Evolutionary conservation across 2,329 filamentous ascomycete species (phyloP), one percentile per base, ranked within the genome.

Genomic region (Alternaria longipes): DNA sequence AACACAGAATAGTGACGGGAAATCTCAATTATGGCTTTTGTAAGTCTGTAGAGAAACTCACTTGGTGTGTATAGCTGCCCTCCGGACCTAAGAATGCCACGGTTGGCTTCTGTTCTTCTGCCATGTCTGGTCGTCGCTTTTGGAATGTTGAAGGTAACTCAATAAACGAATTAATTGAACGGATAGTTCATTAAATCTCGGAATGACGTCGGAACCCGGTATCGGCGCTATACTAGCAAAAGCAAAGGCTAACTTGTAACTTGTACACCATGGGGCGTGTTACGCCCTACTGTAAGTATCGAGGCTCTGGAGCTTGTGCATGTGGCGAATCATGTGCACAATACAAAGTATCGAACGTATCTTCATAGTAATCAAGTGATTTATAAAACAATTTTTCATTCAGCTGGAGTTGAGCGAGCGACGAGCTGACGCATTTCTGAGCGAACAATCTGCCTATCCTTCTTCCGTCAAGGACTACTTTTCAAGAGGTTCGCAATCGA

Each of bases 21-120:
- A 28, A 20, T 22, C 16, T 8, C n/a, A 32, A 52, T 28, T 24
- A 12, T 18, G 12, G 4, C 8, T 36, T 47, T 5, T 2, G 12
- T 7, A 36, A 36, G 14, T 36, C 12, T 6, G 32, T 14, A 36
- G 14, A 36, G 32, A 36, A 36, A 65, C 76, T 62, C 72, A 90
- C 89, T 84, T 91, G 89, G 75, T 91, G 89, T 28, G 89, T 90
- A 74, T 90, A 91, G 34, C 88, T 90, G 24, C 87, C 87, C 67
- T 83, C 77, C 4, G 89, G 89, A 8, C 89, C 89, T 30, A 91
- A 77, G 71, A 87, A 91, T 42, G 87, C 84, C 26, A 87, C 78
- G 24, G 74, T 72, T 36, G 32, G 20, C 63, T 64, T 50, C 66
- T 73, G 22, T 66, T 53, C 12, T 59, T 44, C 5, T 58, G 59